Base-by-base conservation (phyloP, 2,329 filamentous ascomycete species). In the Leptographium procerum region DNA sequence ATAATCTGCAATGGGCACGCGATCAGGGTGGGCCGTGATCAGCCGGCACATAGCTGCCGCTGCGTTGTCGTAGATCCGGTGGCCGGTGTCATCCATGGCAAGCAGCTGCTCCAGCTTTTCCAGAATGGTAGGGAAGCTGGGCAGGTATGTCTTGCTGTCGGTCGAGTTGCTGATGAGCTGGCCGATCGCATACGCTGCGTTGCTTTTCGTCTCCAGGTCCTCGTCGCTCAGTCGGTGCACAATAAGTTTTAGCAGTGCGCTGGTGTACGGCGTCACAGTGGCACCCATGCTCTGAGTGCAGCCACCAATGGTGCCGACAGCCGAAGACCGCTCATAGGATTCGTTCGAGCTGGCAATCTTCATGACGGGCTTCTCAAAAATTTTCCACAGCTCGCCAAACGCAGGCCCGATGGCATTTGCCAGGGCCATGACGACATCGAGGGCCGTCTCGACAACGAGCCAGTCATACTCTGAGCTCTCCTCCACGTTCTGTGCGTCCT, bases 391-490 rank as follows among this genome's bases (percentile, higher is more conserved):
- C 76, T 96, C 87, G 58, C 81, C 80, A 67, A 96, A 97, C 65
- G 85, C 84, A 26, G 81, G 72, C 45, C 94, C 94, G 16, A 97
- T 84, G 34, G 90, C 90, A 52, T 84, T 83, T 24, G 91, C 86
- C 47, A 97, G 82, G 43, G 89, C 90, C 56, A 90, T 89, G 55
- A 96, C 79, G 52, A 95, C 90, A 64, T 97, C 94, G 58, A 97
- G 82, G 40, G 90, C 91, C 11, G 91, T 96, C 75, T 99, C 94
- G 57, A 97, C 87, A 56, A 96, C 87, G 22, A 96, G 83, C 94
- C 94, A 97, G 77, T 97, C 94, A 68, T 95, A 96, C 75, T 99
- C 94, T 2, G 92, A 95, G 33, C 87, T 88, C 59, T 63, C 92
- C 58, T 88, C 83, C 11, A 85, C 77, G n/a, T 85, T 84, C 58